Conservation (phyloP, 2,329 filamentous ascomycete species). For the Huntiella savannae region DNA sequence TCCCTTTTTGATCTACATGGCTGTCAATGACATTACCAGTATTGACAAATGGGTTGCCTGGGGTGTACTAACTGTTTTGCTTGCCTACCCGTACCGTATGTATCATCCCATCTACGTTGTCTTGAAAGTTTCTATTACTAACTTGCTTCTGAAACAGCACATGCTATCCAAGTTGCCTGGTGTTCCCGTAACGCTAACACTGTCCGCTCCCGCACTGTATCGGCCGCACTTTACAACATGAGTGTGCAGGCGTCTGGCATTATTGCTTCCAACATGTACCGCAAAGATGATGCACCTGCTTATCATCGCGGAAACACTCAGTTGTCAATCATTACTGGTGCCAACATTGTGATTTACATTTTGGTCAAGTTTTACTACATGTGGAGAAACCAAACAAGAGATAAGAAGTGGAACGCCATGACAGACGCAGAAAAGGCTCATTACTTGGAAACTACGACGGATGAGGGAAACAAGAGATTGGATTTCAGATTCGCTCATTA, state of each 20-base stretch:
- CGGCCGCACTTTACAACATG: constrained; percentile 37
- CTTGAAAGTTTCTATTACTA: constrained; percentile 11
- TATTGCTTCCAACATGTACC: constrained; percentile 24
- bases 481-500: constrained; percentile 25
- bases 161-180: constrained; percentile 37
- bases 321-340: constrained; percentile 27
- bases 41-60: constrained; percentile 19
- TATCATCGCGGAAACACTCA: constrained; percentile 29
- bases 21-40: constrained; percentile 15
- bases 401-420: constrained; percentile 28
- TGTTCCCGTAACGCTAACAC: constrained; percentile 38
- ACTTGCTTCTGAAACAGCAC: constrained; percentile 14
- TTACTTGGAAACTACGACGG: constrained; percentile 21
- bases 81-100: constrained; percentile 19
- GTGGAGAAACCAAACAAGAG: constrained; percentile 25
- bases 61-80: constrained; percentile 18
- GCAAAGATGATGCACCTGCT: constrained; percentile 17
- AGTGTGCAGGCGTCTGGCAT: constrained; percentile 19
- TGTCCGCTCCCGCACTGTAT: constrained; percentile 38
- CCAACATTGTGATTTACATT: constrained; percentile 30
- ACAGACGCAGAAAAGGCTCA: constrained; percentile 19
- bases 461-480: constrained; percentile 26
- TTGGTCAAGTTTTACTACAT: constrained; percentile 34
- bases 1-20: constrained; percentile 31
- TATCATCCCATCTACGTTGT: background rate